A percentile compares a stretch with the other conserved stretches of the same genome.
Evolutionary conservation across 2,329 filamentous ascomycete genomes (phyloP).

Genomic region (Microdochium paspali): DNA sequence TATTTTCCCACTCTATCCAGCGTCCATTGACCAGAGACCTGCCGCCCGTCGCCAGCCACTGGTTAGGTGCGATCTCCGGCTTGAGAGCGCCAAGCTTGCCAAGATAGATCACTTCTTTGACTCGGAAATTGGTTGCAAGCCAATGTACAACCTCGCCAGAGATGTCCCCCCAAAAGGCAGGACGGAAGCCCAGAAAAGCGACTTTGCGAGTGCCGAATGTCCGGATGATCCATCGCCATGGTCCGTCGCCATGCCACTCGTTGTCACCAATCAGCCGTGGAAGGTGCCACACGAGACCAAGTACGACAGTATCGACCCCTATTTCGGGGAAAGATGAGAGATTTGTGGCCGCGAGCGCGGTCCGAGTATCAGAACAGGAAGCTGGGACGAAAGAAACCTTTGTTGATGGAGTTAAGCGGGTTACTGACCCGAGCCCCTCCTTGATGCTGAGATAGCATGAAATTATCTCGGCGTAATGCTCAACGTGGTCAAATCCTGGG

Average conservation of each 20-base stretch:
- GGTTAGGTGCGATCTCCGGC: conserved; percentile 3
- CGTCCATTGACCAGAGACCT: conserved; percentile 4
- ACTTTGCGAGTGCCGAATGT: conserved; percentile 3
- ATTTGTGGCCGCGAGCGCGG: conserved; percentile 4
- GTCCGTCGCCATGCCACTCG: conserved; percentile 3
- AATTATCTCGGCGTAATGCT: conserved; percentile 9
- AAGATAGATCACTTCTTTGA: conserved; percentile 5
- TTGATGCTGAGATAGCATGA: conserved; percentile 4
- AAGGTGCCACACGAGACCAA: conserved; percentile 4
- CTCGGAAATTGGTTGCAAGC: conserved; percentile 1
- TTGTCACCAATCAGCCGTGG: conserved; percentile 1
- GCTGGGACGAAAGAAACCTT: conserved; percentile 4
- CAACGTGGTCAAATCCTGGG: conserved; percentile 9
- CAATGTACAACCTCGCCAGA: conserved; percentile 7
- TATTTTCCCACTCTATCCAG: conserved; percentile 3
- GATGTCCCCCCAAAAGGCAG: conserved; percentile 6
- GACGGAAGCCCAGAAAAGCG: conserved; percentile 6
- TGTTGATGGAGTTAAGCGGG: conserved; percentile 3
- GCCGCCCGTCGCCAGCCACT: conserved; percentile 4
- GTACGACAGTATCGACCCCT: conserved; percentile 4
- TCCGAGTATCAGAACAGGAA: conserved; percentile 4
- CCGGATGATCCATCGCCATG: conserved; percentile 4
- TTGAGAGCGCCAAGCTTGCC: conserved; percentile 6
- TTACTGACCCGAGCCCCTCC: neutral
- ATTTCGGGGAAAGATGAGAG: conserved; percentile 2